These are phyloP conservation scores for Lachnellula subtilissima DNA, from an alignment of 2,329 filamentous ascomycete genomes.

Conservation along the genomic window DNA sequence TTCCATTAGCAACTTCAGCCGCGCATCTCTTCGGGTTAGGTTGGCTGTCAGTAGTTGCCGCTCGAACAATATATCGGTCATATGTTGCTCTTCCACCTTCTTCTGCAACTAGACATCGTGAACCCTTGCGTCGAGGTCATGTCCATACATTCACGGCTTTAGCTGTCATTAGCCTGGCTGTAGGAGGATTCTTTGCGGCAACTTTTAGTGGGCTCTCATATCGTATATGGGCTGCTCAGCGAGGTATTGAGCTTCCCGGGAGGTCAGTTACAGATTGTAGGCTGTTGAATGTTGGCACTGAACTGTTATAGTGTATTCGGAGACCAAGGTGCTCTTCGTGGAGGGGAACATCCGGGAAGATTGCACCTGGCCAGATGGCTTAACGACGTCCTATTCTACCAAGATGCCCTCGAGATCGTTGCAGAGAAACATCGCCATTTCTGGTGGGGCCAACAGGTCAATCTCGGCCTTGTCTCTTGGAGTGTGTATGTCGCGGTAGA, in stretches of 20 bases:
- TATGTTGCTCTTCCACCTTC: slow-evolving; percentile 32
- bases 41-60: slow-evolving; percentile 19
- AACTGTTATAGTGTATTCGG: slow-evolving; percentile 25
- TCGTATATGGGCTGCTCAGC: slow-evolving; percentile 43
- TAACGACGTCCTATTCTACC: slow-evolving; percentile 26
- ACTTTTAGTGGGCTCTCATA: slow-evolving; percentile 44
- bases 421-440: slow-evolving; percentile 50
- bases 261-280: slow-evolving; percentile 28
- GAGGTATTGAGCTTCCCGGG: slow-evolving; percentile 35
- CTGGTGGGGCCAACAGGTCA: slow-evolving; percentile 60
- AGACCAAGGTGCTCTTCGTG: slow-evolving; percentile 27
- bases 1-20: slow-evolving; percentile 3
- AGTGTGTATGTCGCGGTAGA: slow-evolving; percentile 54
- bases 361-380: slow-evolving; percentile 28
- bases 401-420: slow-evolving; percentile 45
- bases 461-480: slow-evolving; percentile 50
- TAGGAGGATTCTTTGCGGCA: slow-evolving; percentile 41
- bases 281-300: slow-evolving; percentile 15
- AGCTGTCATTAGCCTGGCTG: slow-evolving; percentile 41
- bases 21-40: slow-evolving; percentile 17
- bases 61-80: slow-evolving; percentile 25
- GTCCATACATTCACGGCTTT: slow-evolving; percentile 39
- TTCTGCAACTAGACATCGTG: slow-evolving; percentile 34
- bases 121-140: slow-evolving; percentile 26
- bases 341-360: slow-evolving; percentile 29